A percentile compares a stretch with the other conserved stretches of the same genome.
Conservation (phyloP, 805 yeast genomes). For the Ogataea ganodermae region DNA sequence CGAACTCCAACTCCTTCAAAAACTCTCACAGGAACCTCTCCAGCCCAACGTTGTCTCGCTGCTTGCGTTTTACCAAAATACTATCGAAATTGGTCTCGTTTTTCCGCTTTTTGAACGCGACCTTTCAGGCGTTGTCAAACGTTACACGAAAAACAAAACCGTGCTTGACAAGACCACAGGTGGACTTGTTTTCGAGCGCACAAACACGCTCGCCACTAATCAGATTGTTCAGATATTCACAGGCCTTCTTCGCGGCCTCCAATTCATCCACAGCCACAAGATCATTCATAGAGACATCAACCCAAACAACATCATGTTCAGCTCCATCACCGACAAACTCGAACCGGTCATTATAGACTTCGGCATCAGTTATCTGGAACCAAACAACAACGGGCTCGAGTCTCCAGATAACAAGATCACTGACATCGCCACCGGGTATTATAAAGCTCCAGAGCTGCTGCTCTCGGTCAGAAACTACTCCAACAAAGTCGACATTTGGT, state of each 20-base stretch:
- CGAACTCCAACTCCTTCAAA: slow-evolving; percentile 44
- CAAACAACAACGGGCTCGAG: slow-evolving; percentile 72
- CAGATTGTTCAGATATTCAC: slow-evolving; percentile 36
- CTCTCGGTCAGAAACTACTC: slow-evolving; percentile 60
- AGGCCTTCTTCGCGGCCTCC: slow-evolving; percentile 48
- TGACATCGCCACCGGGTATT: slow-evolving; percentile 68
- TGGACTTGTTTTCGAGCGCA: slow-evolving; percentile 2
- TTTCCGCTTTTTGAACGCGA: slow-evolving; percentile 43
- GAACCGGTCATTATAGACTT: slow-evolving; percentile 43
- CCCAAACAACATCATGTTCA: slow-evolving; percentile 59
- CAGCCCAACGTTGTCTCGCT: slow-evolving; percentile 20
- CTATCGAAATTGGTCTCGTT: slow-evolving; percentile 42
- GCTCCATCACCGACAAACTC: slow-evolving; percentile 23
- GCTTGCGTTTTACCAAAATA: slow-evolving; percentile 17
- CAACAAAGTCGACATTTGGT: slow-evolving; percentile 68
- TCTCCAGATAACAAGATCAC: slow-evolving; percentile 43
- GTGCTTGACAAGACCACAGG: slow-evolving; percentile 23
- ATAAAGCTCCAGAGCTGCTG: slow-evolving; percentile 74
- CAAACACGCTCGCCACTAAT: slow-evolving; percentile 18
- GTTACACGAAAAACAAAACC: slow-evolving; percentile 35
- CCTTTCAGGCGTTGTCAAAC: slow-evolving; percentile 38
- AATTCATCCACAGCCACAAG: slow-evolving; percentile 67
- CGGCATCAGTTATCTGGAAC: slow-evolving; percentile 40
- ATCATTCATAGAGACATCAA: slow-evolving; percentile 74
- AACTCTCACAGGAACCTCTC: slow-evolving; percentile 11